Percentiles rank a stretch among this genome's conserved stretches.
phyloP scores from a whole-genome alignment of 192 early-diverging fungal genomes.

The Podila minutissima region DNA sequence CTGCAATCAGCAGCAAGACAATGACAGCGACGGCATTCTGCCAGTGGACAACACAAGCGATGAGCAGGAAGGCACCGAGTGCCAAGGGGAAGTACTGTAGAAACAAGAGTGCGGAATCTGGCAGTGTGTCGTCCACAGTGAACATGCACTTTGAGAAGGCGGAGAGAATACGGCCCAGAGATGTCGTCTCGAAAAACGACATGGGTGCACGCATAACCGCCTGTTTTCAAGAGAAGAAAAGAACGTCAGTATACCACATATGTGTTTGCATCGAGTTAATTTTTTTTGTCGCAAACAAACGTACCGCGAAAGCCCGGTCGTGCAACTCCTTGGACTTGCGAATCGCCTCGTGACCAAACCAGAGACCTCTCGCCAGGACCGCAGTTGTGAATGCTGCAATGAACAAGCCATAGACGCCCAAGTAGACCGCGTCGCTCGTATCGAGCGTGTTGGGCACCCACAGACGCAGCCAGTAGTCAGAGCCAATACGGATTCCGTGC shows the following conservation, averaged over 20 bases:
- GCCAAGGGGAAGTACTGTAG: slow-evolving; percentile 58
- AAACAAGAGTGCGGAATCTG: slow-evolving; percentile 54
- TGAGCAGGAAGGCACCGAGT: slow-evolving; percentile 57
- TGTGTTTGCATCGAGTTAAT: not conserved
- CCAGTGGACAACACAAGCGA: slow-evolving; percentile 69
- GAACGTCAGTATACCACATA: slow-evolving; percentile 58
- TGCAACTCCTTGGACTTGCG: slow-evolving; percentile 28
- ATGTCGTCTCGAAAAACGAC: slow-evolving; percentile 55
- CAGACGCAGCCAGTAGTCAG: slow-evolving; percentile 25
- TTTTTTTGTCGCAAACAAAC: not conserved
- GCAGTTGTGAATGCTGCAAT: slow-evolving; percentile 13
- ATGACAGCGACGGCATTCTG: slow-evolving; percentile 58
- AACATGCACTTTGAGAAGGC: slow-evolving; percentile 86
- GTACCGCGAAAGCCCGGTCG: slow-evolving; percentile 27
- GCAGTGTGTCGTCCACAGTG: slow-evolving; percentile 69
- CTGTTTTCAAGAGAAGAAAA: slow-evolving; percentile 69
- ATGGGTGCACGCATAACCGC: slow-evolving; percentile 68
- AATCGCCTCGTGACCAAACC: slow-evolving; percentile 20
- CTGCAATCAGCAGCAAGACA: slow-evolving; percentile 23
- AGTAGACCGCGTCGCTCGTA: slow-evolving; percentile 4
- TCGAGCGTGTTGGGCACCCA: slow-evolving; percentile 34
- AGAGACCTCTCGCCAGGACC: slow-evolving; percentile 25
- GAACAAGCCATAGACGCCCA: slow-evolving; percentile 32
- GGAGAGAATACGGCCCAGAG: slow-evolving; percentile 80
- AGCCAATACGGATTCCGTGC: slow-evolving; percentile 31